Evolutionary conservation across 208 protist genomes (phyloP), one percentile per base, ranked within the genome.

Genomic region (Trypanosoma platydactyli): DNA sequence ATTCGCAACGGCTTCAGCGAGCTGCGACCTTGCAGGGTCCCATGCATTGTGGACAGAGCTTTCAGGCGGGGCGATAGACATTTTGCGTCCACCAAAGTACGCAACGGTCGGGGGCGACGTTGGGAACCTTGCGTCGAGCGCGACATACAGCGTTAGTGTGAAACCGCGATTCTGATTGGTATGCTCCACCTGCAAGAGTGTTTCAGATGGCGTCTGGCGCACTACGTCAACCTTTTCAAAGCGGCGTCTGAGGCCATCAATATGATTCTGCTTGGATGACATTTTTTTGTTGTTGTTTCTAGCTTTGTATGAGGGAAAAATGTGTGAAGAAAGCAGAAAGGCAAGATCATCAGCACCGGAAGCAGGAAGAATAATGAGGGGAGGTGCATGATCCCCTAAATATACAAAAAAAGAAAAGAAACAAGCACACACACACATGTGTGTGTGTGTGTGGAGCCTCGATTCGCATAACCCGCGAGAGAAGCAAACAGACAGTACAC

Each of bases 1-100:
- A 46, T 91, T 89, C 33, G 63, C 79, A 38, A 92, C 82, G 1
- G 83, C 84, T 62, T 91, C 80, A 5, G 80, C 77, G 2, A 94
- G 71, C 11, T 69, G 72, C 18, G 83, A 85, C n/a, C 50, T 66
- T 52, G 41, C 64, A 16, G 79, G 71, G 44, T 84, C 75, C 89
- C 89, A 94, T 71, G 64, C 69, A 53, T 72, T 77, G 12, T 67
- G 56, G 12, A 50, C 30, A 33, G 63, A 52, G 63, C 78, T 73
- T 51, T 81, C 73, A 30, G 79, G 71, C 18, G 80, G 67, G 7
- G 80, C 76, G 42, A 91, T 87, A 25, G 81, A 72, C 12, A 94
- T 73, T 27, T 55, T 66, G 46, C 83, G 77, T 58, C 76, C 79
- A 35, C 75, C 46, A 51, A 67, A 79, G 68, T 91, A 89, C 51